Conservation (phyloP, 2,329 filamentous ascomycete genomes). For the Leptographium wingfieldii region DNA sequence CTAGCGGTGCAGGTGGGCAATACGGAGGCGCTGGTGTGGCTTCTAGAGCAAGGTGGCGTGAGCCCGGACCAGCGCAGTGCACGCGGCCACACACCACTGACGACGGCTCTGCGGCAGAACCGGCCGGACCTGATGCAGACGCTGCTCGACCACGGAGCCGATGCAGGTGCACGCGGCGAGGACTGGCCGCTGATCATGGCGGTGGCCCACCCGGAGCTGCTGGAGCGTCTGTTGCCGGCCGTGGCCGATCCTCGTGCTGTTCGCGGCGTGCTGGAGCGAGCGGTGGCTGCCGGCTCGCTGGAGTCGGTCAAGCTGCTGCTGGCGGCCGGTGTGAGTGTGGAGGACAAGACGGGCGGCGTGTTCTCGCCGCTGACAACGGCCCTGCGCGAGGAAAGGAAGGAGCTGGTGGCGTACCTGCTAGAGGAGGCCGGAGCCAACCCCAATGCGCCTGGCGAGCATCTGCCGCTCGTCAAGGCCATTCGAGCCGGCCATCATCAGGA, state of each 20-base stretch:
- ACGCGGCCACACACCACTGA: slow-evolving; percentile 19
- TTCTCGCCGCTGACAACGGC: slow-evolving; percentile 35
- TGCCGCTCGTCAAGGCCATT: slow-evolving; percentile 58
- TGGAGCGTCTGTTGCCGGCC: slow-evolving; percentile 33
- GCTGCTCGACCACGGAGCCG: slow-evolving; percentile 23
- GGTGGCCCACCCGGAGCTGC: slow-evolving; percentile 45
- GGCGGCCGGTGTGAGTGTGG: slow-evolving; percentile 50
- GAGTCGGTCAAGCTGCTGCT: slow-evolving; percentile 55
- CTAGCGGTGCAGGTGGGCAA: slow-evolving; percentile 21
- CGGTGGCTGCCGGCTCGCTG: slow-evolving; percentile 43
- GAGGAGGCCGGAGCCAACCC: slow-evolving; percentile 14
- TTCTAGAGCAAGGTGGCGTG: slow-evolving; percentile 22
- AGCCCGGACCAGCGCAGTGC: slow-evolving; percentile 20
- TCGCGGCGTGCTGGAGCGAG: slow-evolving; percentile 17
- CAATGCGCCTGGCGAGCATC: slow-evolving; percentile 47
- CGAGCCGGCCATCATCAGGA: slow-evolving; percentile 43
- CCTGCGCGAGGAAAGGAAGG: slow-evolving; percentile 28
- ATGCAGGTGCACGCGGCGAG: slow-evolving; percentile 17
- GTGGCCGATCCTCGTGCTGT: slow-evolving; percentile 39
- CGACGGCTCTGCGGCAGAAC: slow-evolving; percentile 20
- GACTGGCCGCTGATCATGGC: slow-evolving; percentile 58
- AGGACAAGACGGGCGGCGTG: slow-evolving; percentile 61
- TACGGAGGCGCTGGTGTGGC: slow-evolving; percentile 24
- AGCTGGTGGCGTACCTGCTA: slow-evolving; percentile 37
- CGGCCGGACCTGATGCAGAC: slow-evolving; percentile 34